phyloP scores from a whole-genome alignment of 306 rosid species.

The Quercus ilex region DNA sequence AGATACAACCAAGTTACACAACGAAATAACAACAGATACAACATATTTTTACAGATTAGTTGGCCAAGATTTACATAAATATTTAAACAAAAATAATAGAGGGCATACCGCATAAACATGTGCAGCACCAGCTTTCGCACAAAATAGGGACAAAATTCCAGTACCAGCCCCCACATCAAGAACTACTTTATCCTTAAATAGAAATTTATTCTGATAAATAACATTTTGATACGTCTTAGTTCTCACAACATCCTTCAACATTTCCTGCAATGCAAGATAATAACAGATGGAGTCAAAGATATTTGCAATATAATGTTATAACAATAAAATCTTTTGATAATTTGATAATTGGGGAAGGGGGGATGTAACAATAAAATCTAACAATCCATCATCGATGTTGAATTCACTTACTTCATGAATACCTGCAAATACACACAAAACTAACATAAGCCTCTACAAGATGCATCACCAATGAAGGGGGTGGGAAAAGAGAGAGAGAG shows the following conservation, averaged over 20 bases:
- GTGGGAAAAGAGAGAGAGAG: background rate
- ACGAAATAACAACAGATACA: background rate
- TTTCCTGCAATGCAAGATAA: conserved; percentile 59
- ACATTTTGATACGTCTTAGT: conserved; percentile 95
- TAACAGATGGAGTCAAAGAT: background rate
- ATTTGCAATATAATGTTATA: background rate
- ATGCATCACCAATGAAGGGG: background rate
- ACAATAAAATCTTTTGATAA: background rate
- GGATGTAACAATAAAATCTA: background rate
- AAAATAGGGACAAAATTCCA: conserved; percentile 90
- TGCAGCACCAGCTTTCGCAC: conserved; percentile 94
- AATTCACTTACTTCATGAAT: conserved; percentile 89
- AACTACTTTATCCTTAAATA: conserved; percentile 81
- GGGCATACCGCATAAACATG: conserved; percentile 87
- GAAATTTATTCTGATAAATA: conserved; percentile 87
- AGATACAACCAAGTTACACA: background rate
- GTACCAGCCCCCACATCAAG: conserved; percentile 99
- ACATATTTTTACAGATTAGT: background rate
- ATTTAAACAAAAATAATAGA: background rate
- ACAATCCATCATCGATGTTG: conserved; percentile 21
- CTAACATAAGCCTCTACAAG: conserved; percentile 10
- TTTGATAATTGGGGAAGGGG: no score
- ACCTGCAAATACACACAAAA: conserved; percentile 57
- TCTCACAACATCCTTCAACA: conserved; percentile 94
- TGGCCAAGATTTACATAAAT: background rate